These are phyloP conservation scores for Acacia confusa DNA, from an alignment of 306 rosid genomes.

Conservation along the genomic window DNA sequence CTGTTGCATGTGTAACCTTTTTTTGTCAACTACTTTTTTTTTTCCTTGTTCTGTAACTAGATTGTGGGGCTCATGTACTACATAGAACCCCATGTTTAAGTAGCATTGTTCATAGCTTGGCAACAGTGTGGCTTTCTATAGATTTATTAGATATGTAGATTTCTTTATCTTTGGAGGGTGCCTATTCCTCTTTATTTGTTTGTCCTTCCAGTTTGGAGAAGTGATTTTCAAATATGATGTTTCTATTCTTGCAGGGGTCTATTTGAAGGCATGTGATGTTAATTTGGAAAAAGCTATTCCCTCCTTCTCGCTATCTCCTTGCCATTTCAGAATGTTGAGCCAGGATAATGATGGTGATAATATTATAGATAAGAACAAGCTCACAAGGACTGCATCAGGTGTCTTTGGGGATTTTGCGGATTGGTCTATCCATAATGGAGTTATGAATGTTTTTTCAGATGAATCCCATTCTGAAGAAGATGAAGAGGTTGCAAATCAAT, in stretches of 20 bases:
- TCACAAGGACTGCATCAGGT: slow-evolving; percentile 45
- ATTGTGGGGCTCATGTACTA: not conserved
- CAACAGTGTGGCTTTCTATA: not conserved
- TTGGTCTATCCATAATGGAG: slow-evolving; percentile 60
- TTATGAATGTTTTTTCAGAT: slow-evolving; percentile 50
- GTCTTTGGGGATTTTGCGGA: slow-evolving; percentile 49
- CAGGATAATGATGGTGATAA: slow-evolving; percentile 49
- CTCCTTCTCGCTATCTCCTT: slow-evolving; percentile 65
- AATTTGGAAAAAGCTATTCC: slow-evolving; percentile 54
- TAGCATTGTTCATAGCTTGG: not conserved
- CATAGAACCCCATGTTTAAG: not conserved
- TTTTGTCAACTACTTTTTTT: not conserved
- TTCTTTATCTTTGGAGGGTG: not conserved
- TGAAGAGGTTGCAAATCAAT: slow-evolving; percentile 44
- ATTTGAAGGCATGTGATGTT: slow-evolving; percentile 56
- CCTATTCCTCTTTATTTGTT: not conserved
- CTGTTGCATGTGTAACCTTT: not conserved
- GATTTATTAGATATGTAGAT: not conserved
- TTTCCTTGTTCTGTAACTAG: not conserved
- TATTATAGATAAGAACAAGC: slow-evolving; percentile 46
- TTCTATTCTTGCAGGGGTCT: slow-evolving; percentile 70
- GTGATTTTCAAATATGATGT: slow-evolving; percentile 33
- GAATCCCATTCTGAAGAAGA: slow-evolving; percentile 53
- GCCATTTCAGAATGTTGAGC: slow-evolving; percentile 57
- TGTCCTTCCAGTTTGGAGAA: slow-evolving; percentile 22